Conservation (phyloP, 2,329 filamentous ascomycete genomes). For the Cytospora paraplurivora region DNA sequence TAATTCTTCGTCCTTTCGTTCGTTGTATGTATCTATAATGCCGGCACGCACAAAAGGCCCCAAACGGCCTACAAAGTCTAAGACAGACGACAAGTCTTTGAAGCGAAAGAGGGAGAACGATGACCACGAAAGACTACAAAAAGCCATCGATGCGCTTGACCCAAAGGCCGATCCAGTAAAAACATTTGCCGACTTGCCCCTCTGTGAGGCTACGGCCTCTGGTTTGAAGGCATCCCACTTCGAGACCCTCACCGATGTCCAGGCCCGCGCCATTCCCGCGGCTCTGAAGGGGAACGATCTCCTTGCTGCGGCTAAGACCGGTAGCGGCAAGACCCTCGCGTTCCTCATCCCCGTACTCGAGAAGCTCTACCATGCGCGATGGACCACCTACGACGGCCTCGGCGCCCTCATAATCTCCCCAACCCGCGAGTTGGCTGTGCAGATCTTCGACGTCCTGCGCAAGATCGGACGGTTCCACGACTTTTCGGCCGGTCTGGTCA, state of each 20-base stretch:
- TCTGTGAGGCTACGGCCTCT: constrained; percentile 76
- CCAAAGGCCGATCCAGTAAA: constrained; percentile 60
- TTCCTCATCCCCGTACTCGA: constrained; percentile 92
- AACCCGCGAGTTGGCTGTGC: constrained; percentile 91
- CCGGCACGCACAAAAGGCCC: constrained; percentile 18
- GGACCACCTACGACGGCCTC: constrained; percentile 87
- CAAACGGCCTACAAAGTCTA: constrained; percentile 26
- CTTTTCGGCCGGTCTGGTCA: constrained; percentile 91
- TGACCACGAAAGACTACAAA: constrained; percentile 36
- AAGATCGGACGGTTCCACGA: constrained; percentile 87
- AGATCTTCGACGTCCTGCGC: constrained; percentile 92
- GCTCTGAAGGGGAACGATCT: constrained; percentile 86
- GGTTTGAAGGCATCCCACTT: constrained; percentile 88
- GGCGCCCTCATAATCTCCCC: constrained; percentile 92
- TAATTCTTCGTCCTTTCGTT: neutral
- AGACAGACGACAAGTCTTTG: constrained; percentile 29
- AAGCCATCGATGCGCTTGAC: constrained; percentile 65
- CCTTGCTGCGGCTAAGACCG: constrained; percentile 91
- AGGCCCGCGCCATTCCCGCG: constrained; percentile 83
- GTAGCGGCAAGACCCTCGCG: constrained; percentile 91
- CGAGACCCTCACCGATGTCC: constrained; percentile 87
- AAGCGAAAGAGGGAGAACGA: constrained; percentile 34
- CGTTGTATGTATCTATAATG: constrained; percentile 12
- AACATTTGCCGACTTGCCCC: constrained; percentile 79
- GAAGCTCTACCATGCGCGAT: constrained; percentile 84